phyloP scores from a whole-genome alignment of 306 rosid species.

The Neltuma alba region DNA sequence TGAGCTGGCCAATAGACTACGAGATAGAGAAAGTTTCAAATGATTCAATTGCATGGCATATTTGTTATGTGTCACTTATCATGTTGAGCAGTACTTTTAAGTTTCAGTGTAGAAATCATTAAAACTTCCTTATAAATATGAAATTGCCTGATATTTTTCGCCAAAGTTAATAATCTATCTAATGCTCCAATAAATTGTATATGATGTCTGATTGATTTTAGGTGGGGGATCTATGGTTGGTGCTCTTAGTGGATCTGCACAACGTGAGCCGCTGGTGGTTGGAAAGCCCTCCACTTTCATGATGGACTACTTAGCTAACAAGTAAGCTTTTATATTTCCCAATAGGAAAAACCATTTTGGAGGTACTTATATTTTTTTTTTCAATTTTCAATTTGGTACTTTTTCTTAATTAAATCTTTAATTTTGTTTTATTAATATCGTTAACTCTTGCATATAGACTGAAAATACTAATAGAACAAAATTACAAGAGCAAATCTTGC shows the following conservation, averaged over 20 bases:
- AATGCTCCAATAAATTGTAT: background rate
- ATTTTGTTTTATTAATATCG: no score
- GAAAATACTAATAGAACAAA: no score
- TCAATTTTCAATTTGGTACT: no score
- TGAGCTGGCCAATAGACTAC: background rate
- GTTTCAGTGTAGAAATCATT: background rate
- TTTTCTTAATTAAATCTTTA: no score
- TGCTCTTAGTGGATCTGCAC: slow-evolving; percentile 85
- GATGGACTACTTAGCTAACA: slow-evolving; percentile 91
- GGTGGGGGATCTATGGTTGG: slow-evolving; percentile 99
- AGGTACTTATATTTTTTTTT: no score
- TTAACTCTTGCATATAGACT: no score
- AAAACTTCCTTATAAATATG: background rate
- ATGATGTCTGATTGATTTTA: slow-evolving; percentile 44
- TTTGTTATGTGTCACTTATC: background rate
- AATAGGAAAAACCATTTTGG: no score
- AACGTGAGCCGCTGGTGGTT: slow-evolving; percentile 92
- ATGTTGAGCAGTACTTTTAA: background rate
- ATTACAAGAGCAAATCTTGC: no score
- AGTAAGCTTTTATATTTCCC: slow-evolving; percentile 52
- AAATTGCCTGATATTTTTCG: slow-evolving; percentile 13
- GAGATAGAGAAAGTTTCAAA: background rate
- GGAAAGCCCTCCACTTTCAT: slow-evolving; percentile 99
- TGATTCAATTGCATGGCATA: background rate
- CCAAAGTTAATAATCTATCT: slow-evolving; percentile 16